These are phyloP conservation scores for Lentinula sp. DNA, from an alignment of 768 basidiomycete genomes.

Conservation along the genomic window DNA sequence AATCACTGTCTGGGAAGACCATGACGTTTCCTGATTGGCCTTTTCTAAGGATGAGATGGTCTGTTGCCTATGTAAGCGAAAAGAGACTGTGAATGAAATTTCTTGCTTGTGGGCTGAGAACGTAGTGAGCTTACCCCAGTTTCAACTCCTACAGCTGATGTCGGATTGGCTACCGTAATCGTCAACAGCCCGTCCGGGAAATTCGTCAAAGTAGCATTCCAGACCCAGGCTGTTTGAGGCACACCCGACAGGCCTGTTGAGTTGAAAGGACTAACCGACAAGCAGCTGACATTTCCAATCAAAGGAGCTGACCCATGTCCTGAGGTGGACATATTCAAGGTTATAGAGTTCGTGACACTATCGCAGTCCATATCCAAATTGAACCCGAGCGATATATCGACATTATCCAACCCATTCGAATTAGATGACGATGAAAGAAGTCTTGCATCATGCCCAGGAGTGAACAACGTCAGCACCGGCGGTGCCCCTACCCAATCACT, in stretches of 20 bases:
- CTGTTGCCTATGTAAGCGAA: slow-evolving; percentile 39
- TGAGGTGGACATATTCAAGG: slow-evolving; percentile 66
- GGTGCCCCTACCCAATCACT: slow-evolving; percentile 63
- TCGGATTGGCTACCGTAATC: slow-evolving; percentile 58
- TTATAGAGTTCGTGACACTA: slow-evolving; percentile 55
- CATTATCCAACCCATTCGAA: slow-evolving; percentile 43
- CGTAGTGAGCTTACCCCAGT: slow-evolving; percentile 42
- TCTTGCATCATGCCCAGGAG: slow-evolving; percentile 84
- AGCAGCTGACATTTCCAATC: slow-evolving; percentile 46
- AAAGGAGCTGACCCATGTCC: slow-evolving; percentile 50
- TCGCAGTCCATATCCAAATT: slow-evolving; percentile 71
- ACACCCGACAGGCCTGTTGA: slow-evolving; percentile 47
- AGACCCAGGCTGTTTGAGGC: slow-evolving; percentile 58
- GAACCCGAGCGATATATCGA: slow-evolving; percentile 76
- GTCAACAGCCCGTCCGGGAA: slow-evolving; percentile 81
- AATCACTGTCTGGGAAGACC: slow-evolving; percentile 83
- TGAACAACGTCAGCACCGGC: slow-evolving; percentile 73
- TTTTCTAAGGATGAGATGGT: slow-evolving; percentile 79
- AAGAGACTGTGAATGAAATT: not conserved
- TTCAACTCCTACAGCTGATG: slow-evolving; percentile 31
- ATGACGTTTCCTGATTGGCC: slow-evolving; percentile 71
- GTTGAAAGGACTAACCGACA: slow-evolving; percentile 39
- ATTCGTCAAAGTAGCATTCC: slow-evolving; percentile 68
- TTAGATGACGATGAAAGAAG: slow-evolving; percentile 40
- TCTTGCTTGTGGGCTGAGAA: no score